Conservation (phyloP, 2,329 filamentous ascomycete species). For the Cladosporium sp. region DNA sequence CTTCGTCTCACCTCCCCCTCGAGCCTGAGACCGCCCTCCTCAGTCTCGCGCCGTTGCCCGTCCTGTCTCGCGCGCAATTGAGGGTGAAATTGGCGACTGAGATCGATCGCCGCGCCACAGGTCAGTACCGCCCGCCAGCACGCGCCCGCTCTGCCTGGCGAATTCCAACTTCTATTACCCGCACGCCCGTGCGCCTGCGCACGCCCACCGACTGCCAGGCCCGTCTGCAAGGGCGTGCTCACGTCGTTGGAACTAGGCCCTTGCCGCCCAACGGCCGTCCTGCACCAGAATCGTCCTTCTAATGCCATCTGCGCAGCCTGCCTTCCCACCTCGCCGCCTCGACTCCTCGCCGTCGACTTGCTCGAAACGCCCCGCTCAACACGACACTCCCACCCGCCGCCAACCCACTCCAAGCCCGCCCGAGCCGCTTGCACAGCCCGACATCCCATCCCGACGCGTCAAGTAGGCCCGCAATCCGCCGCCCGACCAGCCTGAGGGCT, state of each 20-base stretch:
- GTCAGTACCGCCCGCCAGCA: background rate
- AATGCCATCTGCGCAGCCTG: background rate
- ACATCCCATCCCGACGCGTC: conserved; percentile 6
- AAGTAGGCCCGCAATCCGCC: background rate
- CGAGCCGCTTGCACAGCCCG: background rate
- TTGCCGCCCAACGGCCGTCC: background rate
- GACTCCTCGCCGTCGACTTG: background rate
- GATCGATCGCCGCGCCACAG: background rate
- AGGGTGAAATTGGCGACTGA: background rate
- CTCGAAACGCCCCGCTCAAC: background rate
- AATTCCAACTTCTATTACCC: background rate
- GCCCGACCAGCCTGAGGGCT: conserved; percentile 1
- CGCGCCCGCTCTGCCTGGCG: background rate
- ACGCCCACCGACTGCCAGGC: background rate
- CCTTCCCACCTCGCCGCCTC: background rate
- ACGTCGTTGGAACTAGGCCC: background rate
- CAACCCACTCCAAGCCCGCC: background rate
- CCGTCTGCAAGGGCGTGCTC: background rate
- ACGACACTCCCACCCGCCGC: background rate
- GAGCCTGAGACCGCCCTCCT: background rate
- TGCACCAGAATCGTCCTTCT: conserved; percentile 4
- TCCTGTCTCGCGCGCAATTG: background rate
- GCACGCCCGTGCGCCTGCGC: background rate
- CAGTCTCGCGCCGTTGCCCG: background rate
- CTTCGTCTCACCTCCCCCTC: background rate